Conservation (phyloP, 495 filamentous ascomycete genomes). For the Aspergillus asperescens region DNA sequence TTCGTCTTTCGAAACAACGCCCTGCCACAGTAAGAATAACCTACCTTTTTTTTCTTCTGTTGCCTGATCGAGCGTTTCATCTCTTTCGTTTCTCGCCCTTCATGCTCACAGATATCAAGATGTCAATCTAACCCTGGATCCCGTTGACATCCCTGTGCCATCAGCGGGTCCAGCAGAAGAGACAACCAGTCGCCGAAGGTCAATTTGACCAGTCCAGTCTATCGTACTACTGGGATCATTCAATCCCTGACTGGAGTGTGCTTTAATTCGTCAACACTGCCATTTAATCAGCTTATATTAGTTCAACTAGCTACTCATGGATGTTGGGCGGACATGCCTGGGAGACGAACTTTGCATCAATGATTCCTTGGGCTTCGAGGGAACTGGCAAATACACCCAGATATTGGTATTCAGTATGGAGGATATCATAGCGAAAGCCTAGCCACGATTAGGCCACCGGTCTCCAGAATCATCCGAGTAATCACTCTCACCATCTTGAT, state of each 20-base stretch:
- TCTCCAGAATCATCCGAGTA: background rate
- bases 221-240: background rate
- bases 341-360: background rate
- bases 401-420: conserved; percentile 37
- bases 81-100: background rate
- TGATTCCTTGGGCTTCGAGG: conserved; percentile 34
- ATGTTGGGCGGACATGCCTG: background rate
- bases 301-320: conserved; percentile 5
- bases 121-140: too few relatives aligned
- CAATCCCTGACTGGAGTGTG: background rate
- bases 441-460: background rate
- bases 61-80: background rate
- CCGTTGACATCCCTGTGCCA: conserved; percentile 19
- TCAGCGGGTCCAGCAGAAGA: conserved; percentile 32
- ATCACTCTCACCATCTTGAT: conserved; percentile 7
- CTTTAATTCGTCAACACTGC: background rate
- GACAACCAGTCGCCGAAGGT: conserved; percentile 31
- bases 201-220: background rate
- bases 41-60: background rate
- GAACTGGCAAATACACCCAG: conserved; percentile 35
- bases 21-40: conserved; percentile 12
- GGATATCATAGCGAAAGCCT: conserved; percentile 11
- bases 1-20: background rate
- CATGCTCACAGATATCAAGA: background rate
- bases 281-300: conserved; percentile 34